Base-by-base conservation (phyloP, 768 basidiomycete species). In the Leccinum longicurvipes region DNA sequence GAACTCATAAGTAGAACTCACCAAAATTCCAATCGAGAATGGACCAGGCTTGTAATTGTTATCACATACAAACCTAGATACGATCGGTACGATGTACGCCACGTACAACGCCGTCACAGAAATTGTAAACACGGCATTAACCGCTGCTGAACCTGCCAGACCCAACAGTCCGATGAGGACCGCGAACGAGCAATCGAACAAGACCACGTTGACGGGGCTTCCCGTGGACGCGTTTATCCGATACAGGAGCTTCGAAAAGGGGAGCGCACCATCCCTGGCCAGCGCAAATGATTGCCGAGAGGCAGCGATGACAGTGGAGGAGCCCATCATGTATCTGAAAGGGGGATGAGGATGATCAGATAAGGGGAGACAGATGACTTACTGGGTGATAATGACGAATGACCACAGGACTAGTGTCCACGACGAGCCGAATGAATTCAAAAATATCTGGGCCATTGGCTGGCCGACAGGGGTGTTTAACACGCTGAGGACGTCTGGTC, bases 181-280 rank as follows among this genome's bases (percentile, higher is more conserved):
- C 0, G 81, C 70, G n/a, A 70, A 57, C 6, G 61, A 48, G 8
- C 73, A 75, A 4, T 73, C 65, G 50, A 82, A 79, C 79, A 80
- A 84, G 21, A 85, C 84, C 1, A 80, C 76, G 63, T 82, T 79
- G 14, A 82, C 77, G 1, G 84, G 84, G 15, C 82, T 81, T 31
- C 74, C 69, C 3, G 80, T 80, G 83, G 19, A 85, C 83, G 0
- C 81, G 32, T 74, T 69, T 3, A 79, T 83, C 57, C 60, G 72
- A 62, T 84, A 83, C 23, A 85, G 72, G 53, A 69, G 74, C 6
- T 61, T 59, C 0, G 84, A 85, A 36, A 83, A 70, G 5, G 85
- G 85, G 1, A 86, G 77, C 1, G 80, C 83, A 11, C 82, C 82
- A 56, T 85, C 81, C 19, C 84, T 74, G 6, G 81, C 70, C 58